Base-by-base conservation (phyloP, 305 asterid genomes). In the Stenogyne calaminthoides region DNA sequence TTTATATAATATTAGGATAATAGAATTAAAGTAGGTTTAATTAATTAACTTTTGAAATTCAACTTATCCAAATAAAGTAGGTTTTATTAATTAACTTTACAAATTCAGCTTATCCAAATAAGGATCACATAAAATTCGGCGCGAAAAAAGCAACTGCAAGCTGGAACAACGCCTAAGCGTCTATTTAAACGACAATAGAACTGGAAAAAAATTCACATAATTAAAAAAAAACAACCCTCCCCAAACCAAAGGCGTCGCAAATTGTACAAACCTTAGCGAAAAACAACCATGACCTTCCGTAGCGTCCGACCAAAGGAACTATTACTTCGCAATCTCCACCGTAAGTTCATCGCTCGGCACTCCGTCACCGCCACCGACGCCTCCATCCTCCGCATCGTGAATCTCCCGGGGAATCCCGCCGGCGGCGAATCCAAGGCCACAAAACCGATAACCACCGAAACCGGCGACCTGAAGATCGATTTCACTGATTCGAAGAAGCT, bases 401-500 rank as follows among this genome's bases (percentile, higher is more conserved):
- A 60, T 52, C 64, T 73, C 40, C 49, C 42, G 54, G 75, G 63
- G 59, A 61, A 5, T 0, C 19, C 51, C 54, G n/a, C n/a, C n/a
- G n/a, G n/a, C n/a, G 29, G 2, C 29, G 36, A 32, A 0, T 32
- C 36, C 55, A 40, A 19, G 54, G n/a, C 44, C 54, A 1, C 57
- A 2, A 2, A 3, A 11, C 74, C 20, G 5, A 22, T 22, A 20
- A 64, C 47, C 40, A 3, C 76, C 54, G 12, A 69, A 49, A 2
- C 40, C 62, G 2, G 36, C 1, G 29, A 58, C 19, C 34, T 55
- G 9, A 14, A 37, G 68, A 2, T 88, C 58, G 64, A 89, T 66
- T 67, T 92, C 12, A 80, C 77, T 6, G 94, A 92, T 56, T 49
- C 77, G 1, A 80, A 81, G 78, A 69, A 71, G 61, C 70, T 92